A percentile compares a stretch with the other conserved stretches of the same genome.
These are phyloP conservation scores for Sordariomycetes sp. DNA, from an alignment of 2,329 filamentous ascomycete genomes.

Conservation along the genomic window DNA sequence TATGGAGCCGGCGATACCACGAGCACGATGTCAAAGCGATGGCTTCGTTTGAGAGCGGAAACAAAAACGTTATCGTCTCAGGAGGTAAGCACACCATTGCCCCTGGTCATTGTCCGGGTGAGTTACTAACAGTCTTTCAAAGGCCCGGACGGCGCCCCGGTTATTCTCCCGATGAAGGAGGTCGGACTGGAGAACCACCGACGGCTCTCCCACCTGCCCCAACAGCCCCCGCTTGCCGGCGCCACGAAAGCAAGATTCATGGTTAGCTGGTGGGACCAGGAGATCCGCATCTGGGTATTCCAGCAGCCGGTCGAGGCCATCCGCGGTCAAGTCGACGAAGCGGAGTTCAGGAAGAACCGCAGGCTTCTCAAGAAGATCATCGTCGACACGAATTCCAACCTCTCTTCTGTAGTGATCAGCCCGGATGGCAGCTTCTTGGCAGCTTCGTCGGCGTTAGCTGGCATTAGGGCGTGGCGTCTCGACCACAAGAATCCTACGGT, in stretches of 20 bases:
- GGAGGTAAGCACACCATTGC: conserved; percentile 55
- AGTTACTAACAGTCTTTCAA: conserved; percentile 16
- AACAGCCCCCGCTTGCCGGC: conserved; percentile 62
- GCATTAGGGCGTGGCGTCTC: conserved; percentile 64
- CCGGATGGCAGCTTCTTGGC: conserved; percentile 61
- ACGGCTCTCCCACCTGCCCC: conserved; percentile 73
- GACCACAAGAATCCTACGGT: conserved; percentile 25
- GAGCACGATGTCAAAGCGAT: conserved; percentile 92
- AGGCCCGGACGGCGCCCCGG: conserved; percentile 79
- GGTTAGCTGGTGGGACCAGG: conserved; percentile 85
- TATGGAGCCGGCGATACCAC: conserved; percentile 80
- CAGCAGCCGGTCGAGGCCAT: conserved; percentile 18
- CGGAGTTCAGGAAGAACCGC: conserved; percentile 26
- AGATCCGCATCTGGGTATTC: conserved; percentile 72
- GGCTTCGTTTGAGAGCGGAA: conserved; percentile 75
- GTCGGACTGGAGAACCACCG: conserved; percentile 75
- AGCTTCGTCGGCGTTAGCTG: conserved; percentile 57
- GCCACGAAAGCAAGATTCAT: conserved; percentile 65
- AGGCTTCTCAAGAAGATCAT: conserved; percentile 61
- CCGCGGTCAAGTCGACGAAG: conserved; percentile 27
- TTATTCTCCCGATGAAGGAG: conserved; percentile 66
- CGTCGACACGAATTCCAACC: conserved; percentile 67
- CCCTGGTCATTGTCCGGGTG: not conserved
- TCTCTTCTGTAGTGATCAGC: conserved; percentile 65
- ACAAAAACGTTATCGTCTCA: conserved; percentile 79